Conservation (phyloP, 345 rosid species). For the Raphanus raphanistrum region DNA sequence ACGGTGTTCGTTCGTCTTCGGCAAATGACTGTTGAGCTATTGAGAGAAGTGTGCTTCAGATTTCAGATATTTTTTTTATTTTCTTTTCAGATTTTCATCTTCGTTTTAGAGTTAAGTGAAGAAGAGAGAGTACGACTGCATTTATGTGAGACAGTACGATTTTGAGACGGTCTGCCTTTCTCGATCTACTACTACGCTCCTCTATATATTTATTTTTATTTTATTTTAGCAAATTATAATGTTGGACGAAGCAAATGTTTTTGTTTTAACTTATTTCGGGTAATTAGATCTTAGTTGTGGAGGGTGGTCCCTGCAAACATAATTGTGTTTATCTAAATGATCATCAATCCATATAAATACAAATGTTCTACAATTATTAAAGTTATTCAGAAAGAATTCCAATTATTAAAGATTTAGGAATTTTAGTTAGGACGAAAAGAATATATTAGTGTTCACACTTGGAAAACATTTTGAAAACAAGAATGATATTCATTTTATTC, state of each 20-base stretch:
- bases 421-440: slow-evolving; percentile 1
- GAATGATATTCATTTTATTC: not conserved
- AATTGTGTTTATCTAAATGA: slow-evolving; percentile 28
- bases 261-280: slow-evolving; percentile 2
- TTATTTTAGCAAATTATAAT: not conserved
- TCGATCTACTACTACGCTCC: slow-evolving; percentile 33
- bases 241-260: slow-evolving; percentile 17
- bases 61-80: slow-evolving; percentile 6
- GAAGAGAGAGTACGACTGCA: slow-evolving; percentile 16
- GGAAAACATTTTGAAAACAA: not conserved
- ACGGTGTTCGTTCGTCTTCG: not conserved
- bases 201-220: not conserved
- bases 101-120: slow-evolving; percentile 11
- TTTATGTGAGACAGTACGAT: slow-evolving; percentile 26
- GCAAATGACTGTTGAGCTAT: not conserved
- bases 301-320: slow-evolving; percentile 30
- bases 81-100: slow-evolving; percentile 18
- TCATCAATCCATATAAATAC: slow-evolving; percentile 23
- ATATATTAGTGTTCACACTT: not conserved
- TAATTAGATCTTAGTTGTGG: slow-evolving; percentile 18
- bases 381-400: not conserved
- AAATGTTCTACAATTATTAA: not conserved
- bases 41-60: slow-evolving; percentile 28
- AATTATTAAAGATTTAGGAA: not conserved
- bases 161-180: not conserved